Percentiles rank a stretch among this genome's conserved stretches.
phyloP scores from a whole-genome alignment of 2,329 filamentous ascomycete species.

The Epichloe hybrida region DNA sequence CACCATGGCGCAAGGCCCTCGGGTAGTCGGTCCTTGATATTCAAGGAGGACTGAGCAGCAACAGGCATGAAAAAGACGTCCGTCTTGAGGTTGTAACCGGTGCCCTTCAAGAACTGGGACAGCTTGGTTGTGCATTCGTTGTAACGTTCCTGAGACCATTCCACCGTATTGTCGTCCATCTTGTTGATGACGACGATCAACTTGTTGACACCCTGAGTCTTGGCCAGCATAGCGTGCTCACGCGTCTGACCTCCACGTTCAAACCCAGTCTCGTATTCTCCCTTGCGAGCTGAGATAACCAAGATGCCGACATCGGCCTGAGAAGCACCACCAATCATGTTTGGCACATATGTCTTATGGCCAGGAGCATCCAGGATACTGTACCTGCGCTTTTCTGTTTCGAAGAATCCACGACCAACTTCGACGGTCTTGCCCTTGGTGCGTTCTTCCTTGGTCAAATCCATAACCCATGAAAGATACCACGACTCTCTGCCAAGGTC shows the following conservation, averaged over 20 bases:
- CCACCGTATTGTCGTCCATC: constrained; percentile 95
- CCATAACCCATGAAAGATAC: constrained; percentile 97
- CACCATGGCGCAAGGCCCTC: constrained; percentile 71
- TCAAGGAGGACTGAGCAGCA: constrained; percentile 71
- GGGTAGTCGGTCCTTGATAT: constrained; percentile 80
- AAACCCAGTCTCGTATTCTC: constrained; percentile 97
- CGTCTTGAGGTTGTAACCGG: constrained; percentile 87
- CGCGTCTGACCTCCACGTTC: constrained; percentile 92
- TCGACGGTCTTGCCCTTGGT: constrained; percentile 97
- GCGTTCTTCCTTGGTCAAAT: constrained; percentile 92
- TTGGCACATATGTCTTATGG: constrained; percentile 95
- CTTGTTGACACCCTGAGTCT: constrained; percentile 97
- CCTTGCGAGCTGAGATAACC: constrained; percentile 92
- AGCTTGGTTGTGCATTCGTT: constrained; percentile 89
- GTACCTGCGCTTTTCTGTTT: constrained; percentile 92
- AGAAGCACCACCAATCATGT: constrained; percentile 93
- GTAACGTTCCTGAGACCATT: constrained; percentile 89
- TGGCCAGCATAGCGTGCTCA: constrained; percentile 94
- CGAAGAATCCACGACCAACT: constrained; percentile 89
- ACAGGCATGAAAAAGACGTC: constrained; percentile 95
- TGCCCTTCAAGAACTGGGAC: constrained; percentile 71
- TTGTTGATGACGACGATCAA: constrained; percentile 93
- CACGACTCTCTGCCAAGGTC: constrained; percentile 93
- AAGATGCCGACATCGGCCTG: constrained; percentile 90
- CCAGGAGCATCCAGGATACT: constrained; percentile 93